Evolutionary conservation across 805 yeast genomes (phyloP), one percentile per base, ranked within the genome.

Genomic region (Ogataea trehaloabstinens): DNA sequence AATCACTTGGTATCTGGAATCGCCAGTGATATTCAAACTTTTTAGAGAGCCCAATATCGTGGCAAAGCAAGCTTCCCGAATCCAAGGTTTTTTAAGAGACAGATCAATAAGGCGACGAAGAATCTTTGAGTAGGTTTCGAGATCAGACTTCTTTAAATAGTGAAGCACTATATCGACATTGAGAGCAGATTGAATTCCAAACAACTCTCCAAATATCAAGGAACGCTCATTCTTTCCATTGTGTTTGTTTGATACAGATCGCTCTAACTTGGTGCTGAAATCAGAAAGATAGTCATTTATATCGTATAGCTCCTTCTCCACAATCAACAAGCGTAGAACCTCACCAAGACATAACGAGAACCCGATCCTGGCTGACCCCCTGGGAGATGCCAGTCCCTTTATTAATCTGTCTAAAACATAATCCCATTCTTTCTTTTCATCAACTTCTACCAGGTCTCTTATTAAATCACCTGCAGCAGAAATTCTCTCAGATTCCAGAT

Each of bases 271-370:
- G 6, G 48, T 44, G 25, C 55, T 60, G 31, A 69, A 53, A 42
- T 64, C 55, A 3, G 50, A 51, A 24, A 73, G 47, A 54, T 73
- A 56, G 44, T 67, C 48, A 24, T 65, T 49, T 31, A 71, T 42
- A 37, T 74, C 52, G 48, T 79, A 53, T 4, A 46, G 52, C 37
- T 61, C 44, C 17, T 58, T 53, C 2, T 56, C 55, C 2, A 34
- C 24, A 7, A 60, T 60, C 21, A 55, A 37, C 18, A 71, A 53
- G 10, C 67, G 65, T 5, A 73, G 54, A 1, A 83, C 63, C 58
- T 91, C 97, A 0, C 90, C 78, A 31, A 91, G 64, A 31, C 96
- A 91, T 73, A 87, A 76, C 2, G 96, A 85, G 55, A 83, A 91
- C 4, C 98, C 98, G 20, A 86, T 63, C 40, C 97, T 70, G 1